A percentile compares a stretch with the other conserved stretches of the same genome.
These are phyloP conservation scores for Fusarium hostae DNA, from an alignment of 2,329 filamentous ascomycete species.

Conservation along the genomic window DNA sequence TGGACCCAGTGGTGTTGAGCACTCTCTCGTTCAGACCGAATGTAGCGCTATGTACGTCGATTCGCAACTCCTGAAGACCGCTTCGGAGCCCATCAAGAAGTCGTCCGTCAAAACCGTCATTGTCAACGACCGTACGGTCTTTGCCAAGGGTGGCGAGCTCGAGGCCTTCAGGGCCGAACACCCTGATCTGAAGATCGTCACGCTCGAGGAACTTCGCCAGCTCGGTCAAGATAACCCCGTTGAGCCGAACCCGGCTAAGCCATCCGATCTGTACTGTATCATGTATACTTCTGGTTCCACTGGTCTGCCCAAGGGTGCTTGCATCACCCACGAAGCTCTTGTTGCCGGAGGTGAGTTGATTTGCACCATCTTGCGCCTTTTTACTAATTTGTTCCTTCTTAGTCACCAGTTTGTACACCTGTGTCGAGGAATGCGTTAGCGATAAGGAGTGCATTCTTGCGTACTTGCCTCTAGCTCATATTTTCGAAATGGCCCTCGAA, in stretches of 20 bases:
- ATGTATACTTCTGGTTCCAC: conserved; percentile 92
- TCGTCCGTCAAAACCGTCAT: conserved; percentile 68
- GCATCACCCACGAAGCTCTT: conserved; percentile 83
- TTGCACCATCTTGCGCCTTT: not conserved
- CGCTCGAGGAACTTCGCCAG: conserved; percentile 64
- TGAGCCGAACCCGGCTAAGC: conserved; percentile 75
- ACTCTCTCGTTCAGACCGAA: conserved; percentile 84
- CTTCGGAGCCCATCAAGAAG: conserved; percentile 65
- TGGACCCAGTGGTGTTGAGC: conserved; percentile 83
- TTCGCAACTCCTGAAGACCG: conserved; percentile 76
- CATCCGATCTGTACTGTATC: conserved; percentile 84
- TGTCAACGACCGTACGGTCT: conserved; percentile 69
- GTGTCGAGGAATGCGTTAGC: conserved; percentile 81
- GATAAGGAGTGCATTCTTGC: conserved; percentile 84
- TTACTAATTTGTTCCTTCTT: conserved; percentile 19
- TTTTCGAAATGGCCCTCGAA: conserved; percentile 96
- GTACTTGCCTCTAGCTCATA: conserved; percentile 94
- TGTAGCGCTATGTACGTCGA: conserved; percentile 89
- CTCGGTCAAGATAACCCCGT: conserved; percentile 75
- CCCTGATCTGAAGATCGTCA: conserved; percentile 63
- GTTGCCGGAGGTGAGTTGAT: conserved; percentile 72
- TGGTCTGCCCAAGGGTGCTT: conserved; percentile 87
- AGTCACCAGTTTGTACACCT: conserved; percentile 82
- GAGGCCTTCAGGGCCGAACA: conserved; percentile 67
- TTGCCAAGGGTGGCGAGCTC: conserved; percentile 63